A percentile compares a stretch with the other conserved stretches of the same genome.
Conservation (phyloP, 495 filamentous ascomycete species). For the Letharia columbiana region DNA sequence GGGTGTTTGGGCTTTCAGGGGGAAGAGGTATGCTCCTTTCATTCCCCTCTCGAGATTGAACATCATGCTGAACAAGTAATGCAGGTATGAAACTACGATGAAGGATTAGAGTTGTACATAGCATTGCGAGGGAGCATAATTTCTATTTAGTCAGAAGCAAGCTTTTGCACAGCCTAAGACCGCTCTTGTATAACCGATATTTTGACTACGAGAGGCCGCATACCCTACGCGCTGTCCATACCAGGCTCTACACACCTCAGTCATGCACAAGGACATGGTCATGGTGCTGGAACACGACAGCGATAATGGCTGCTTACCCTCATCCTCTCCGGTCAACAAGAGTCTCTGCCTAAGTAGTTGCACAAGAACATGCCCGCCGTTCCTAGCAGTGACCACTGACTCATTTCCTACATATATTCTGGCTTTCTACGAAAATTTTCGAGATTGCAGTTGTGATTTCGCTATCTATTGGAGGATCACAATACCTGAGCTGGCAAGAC, state of each 20-base stretch:
- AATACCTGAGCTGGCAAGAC: not conserved
- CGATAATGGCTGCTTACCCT: not conserved
- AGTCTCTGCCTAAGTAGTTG: not conserved
- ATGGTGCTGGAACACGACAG: not conserved
- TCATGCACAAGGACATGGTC: not conserved
- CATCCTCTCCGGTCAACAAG: not conserved
- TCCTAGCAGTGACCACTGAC: not conserved
- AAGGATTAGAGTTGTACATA: conserved; percentile 8
- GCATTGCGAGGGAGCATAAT: not conserved
- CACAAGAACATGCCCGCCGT: not conserved
- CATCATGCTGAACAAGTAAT: not conserved
- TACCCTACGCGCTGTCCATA: not conserved
- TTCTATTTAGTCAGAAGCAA: not conserved
- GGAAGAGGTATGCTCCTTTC: conserved; percentile 69
- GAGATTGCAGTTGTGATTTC: not conserved
- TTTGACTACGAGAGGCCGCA: not conserved
- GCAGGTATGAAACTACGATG: conserved; percentile 17
- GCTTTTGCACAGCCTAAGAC: not conserved
- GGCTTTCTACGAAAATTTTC: not conserved
- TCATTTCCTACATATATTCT: not conserved
- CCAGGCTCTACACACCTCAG: not conserved
- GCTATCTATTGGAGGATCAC: not conserved
- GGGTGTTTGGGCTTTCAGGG: conserved; percentile 93
- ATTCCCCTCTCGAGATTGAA: not conserved
- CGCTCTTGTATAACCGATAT: not conserved